These are phyloP conservation scores for Apiotrichum gracile DNA, from an alignment of 1,284 basidiomycete genomes.

Conservation along the genomic window DNA sequence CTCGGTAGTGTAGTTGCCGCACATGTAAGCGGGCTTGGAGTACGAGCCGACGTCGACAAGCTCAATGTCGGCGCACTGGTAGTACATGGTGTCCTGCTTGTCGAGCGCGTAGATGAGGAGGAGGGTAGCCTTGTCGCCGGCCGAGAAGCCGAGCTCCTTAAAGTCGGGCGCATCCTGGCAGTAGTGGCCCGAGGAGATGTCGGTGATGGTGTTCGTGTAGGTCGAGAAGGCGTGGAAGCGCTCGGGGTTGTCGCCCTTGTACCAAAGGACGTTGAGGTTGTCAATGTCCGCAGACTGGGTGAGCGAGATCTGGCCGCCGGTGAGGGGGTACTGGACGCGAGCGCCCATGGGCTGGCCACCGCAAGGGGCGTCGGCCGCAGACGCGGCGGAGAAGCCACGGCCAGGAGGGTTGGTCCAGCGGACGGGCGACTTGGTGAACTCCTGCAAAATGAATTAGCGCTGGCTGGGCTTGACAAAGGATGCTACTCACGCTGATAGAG, in stretches of 20 bases:
- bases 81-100: constrained; percentile 5
- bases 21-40: constrained; percentile 3
- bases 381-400: constrained; percentile 21
- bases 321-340: constrained; percentile 19
- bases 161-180: constrained; percentile 32
- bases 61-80: constrained; percentile 26
- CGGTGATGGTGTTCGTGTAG: constrained; percentile 21
- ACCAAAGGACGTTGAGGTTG: constrained; percentile 24
- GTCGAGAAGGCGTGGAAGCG: constrained; percentile 25
- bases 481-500: constrained; percentile 17
- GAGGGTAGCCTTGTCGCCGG: constrained; percentile 27
- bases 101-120: constrained; percentile 26
- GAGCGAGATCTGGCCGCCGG: constrained; percentile 23
- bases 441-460: neutral
- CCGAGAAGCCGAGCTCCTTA: constrained; percentile 18
- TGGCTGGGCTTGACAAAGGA: too few relatives aligned
- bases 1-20: neutral
- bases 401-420: constrained; percentile 15
- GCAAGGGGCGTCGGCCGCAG: constrained; percentile 21
- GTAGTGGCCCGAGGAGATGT: constrained; percentile 24
- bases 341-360: constrained; percentile 14
- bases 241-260: constrained; percentile 20
- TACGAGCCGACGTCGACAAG: constrained; percentile 11
- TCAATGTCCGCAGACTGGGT: constrained; percentile 12
- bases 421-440: constrained; percentile 18